Conservation (phyloP, 257 asterid species). For the Schizonepeta tenuifolia region DNA sequence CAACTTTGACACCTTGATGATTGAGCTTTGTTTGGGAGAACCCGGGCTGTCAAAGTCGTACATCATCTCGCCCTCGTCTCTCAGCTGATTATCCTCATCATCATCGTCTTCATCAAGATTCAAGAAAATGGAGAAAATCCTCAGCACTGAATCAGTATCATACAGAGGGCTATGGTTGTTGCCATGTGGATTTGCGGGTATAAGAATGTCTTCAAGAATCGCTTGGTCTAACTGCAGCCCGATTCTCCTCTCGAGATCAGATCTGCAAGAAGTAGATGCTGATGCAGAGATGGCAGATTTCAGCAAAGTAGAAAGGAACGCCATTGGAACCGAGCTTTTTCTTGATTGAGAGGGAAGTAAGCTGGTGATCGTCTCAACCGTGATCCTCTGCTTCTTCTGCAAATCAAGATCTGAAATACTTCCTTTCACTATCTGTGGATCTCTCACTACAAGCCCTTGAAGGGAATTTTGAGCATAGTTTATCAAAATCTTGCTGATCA, state of each 20-base stretch:
- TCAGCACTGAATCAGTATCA: constrained; percentile 67
- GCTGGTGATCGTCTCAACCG: constrained; percentile 63
- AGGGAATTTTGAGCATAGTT: constrained; percentile 81
- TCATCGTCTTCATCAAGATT: constrained; percentile 86
- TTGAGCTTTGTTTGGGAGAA: constrained; percentile 92
- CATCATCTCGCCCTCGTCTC: constrained; percentile 77
- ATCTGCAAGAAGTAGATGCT: constrained; percentile 73
- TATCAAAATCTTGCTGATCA: constrained; percentile 73
- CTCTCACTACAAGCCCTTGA: constrained; percentile 59
- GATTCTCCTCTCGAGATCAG: constrained; percentile 87
- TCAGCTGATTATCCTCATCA: constrained; percentile 55
- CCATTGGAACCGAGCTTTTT: constrained; percentile 86
- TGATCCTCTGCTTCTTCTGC: constrained; percentile 68
- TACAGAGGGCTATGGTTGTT: constrained; percentile 64
- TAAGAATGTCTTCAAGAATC: constrained; percentile 83
- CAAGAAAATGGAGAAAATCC: constrained; percentile 86
- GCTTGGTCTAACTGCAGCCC: constrained; percentile 93
- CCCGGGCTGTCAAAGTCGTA: constrained; percentile 84
- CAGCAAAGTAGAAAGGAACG: constrained; percentile 77
- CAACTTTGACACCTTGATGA: constrained; percentile 78
- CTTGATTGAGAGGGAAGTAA: constrained; percentile 81
- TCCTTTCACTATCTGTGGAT: constrained; percentile 57
- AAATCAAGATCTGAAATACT: constrained; percentile 50
- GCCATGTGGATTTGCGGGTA: constrained; percentile 62
- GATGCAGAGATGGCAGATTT: constrained; percentile 70